Base-by-base conservation (phyloP, 306 rosid genomes). In the Vigna mungo region DNA sequence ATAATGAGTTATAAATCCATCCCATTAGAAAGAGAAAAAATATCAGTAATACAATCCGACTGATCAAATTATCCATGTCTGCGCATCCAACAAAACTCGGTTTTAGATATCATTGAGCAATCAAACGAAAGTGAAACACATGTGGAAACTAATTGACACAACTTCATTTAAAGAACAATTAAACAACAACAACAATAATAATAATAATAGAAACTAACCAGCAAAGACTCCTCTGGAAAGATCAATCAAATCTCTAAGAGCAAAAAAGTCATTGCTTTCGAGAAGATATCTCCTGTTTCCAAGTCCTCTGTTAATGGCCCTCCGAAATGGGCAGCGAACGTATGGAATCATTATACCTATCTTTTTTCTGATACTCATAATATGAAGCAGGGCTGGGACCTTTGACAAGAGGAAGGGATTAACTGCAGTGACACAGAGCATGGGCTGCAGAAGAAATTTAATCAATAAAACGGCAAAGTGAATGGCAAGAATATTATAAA, bases 401-500 rank as follows among this genome's bases (percentile, higher is more conserved):
- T 88, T 96, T 21, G 98, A 87, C 90, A 96, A 89, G 74, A 96
- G 99, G 89, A 89, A 85, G 46, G 99, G 98, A 91, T 96, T 91
- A 56, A 96, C 98, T 1, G 99, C 99, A 82, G 98, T 89, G 82
- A 96, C 97, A 77, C 99, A 96, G 10, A 96, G 97, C 99, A 96
- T 92, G 81, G 99, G 98, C 99, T 96, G 99, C 99, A 91, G 82
- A 65, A 78, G 73, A 84, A 86, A 77, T 66, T 62, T 83, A 73
- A 77, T 82, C 32, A 37, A 53, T 17, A 56, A 72, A 53, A 68
- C 44, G 20, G 41, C 17, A 6, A 68, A 5, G 75, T 74, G 30
- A 67, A 8, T 39, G 48, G 52, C 70, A 46, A 41, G 59, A 74
- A 52, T 80, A 17, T 64, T 3, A 48, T 75, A 34, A 76, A 74